phyloP scores from a whole-genome alignment of 78 protist genomes.

The Dictyostelium discoideum region DNA sequence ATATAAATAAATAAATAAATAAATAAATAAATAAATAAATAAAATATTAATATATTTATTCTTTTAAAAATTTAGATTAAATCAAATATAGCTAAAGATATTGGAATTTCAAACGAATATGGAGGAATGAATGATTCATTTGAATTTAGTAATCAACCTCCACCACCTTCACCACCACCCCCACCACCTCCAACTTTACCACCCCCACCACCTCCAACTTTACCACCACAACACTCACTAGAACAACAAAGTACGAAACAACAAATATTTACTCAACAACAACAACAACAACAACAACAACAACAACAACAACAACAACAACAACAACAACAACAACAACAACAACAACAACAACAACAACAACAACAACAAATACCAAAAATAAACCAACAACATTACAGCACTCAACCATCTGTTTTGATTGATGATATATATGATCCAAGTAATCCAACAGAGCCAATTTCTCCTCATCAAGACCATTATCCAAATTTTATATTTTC shows the following conservation, averaged over 20 bases:
- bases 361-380: neutral
- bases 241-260: neutral
- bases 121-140: constrained; percentile 27
- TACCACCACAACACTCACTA: neutral
- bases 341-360: neutral
- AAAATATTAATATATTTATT: neutral
- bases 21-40: no score
- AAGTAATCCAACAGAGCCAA: constrained; percentile 44
- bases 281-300: constrained; percentile 2
- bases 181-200: neutral
- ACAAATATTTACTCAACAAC: neutral
- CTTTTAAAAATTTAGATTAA: neutral
- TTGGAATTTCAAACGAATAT: constrained; percentile 48
- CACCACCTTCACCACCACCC: neutral
- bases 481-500: constrained; percentile 46
- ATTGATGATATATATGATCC: constrained; percentile 28
- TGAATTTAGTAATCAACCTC: neutral
- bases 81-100: neutral
- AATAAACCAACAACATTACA: neutral
- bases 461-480: constrained; percentile 14
- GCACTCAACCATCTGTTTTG: neutral
- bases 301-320: neutral
- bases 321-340: neutral
- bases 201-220: neutral
- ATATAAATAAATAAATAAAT: no score